Base-by-base conservation (phyloP, 225 moss, liverwort and hornwort genomes). In the Physcomitrium patens region DNA sequence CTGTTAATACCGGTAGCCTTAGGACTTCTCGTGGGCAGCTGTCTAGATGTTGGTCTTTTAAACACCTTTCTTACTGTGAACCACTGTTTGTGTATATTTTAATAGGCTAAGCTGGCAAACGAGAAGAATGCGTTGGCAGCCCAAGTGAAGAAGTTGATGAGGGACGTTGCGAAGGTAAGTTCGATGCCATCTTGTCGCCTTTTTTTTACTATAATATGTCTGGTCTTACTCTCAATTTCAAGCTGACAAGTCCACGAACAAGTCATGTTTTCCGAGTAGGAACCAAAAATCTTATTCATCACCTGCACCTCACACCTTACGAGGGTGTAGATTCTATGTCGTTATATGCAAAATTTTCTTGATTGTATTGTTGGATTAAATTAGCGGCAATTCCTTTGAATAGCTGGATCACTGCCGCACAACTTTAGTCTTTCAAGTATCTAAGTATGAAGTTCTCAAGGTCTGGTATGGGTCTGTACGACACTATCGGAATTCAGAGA, bases 141-240 rank as follows among this genome's bases (percentile, higher is more conserved):
- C 71, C 86, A 87, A 63, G 96, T 96, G 86, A 96, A 92, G 80
- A 96, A 94, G 77, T 82, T 96, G 55, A 94, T 84, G 79, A 89
- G 92, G 1, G 96, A 96, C 72, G 96, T 96, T 65, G 93, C 90
- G 67, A 96, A 96, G 91, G 88, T 88, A 70, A 78, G 83, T 45
- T 48, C 15, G 27, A 31, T 57, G 31, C 55, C 26, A 28, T 6
- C 22, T 65, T 4, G 3, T 42, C 41, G 1, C 28, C 0, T 73
- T 56, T 73, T 56, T 22, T 45, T 42, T 19, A 42, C 41, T 12
- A 15, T 67, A 45, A 6, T 50, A 0, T 13, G 17, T 18, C 17
- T 42, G 10, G n/a, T 63, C 13, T 3, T 0, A n/a, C 45, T 53
- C 8, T 2, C 8, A 15, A 51, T 28, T 63, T 65, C 42, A 63